Evolutionary conservation across 192 early-diverging fungal species (phyloP).

Genomic region (Rhizophagus sp.): DNA sequence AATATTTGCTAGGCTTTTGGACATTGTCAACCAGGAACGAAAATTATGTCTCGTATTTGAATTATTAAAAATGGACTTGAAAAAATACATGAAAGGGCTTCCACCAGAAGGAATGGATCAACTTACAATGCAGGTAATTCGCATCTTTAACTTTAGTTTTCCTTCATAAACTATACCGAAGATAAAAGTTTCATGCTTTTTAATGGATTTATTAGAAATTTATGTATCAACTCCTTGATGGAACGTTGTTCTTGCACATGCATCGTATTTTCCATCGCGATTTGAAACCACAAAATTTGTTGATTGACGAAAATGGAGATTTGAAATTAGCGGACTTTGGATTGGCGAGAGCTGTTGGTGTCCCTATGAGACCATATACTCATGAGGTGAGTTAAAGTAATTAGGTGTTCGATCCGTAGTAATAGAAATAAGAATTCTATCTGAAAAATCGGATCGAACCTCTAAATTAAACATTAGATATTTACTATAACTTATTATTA

Average conservation of each 20-base stretch:
- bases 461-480: too few relatives aligned
- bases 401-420: too few relatives aligned
- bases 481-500: too few relatives aligned
- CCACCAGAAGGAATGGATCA: conserved; percentile 11
- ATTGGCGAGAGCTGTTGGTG: conserved; percentile 80
- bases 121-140: conserved; percentile 7
- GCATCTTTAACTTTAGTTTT: neutral
- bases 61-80: conserved; percentile 71
- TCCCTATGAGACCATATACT: conserved; percentile 93
- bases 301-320: conserved; percentile 84
- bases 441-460: too few relatives aligned
- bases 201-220: conserved; percentile 68
- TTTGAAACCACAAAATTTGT: conserved; percentile 83
- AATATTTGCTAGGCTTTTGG: conserved; percentile 54
- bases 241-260: conserved; percentile 86
- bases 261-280: conserved; percentile 74
- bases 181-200: conserved; percentile 29
- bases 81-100: conserved; percentile 1
- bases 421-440: too few relatives aligned
- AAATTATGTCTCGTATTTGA: conserved; percentile 86
- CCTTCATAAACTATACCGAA: neutral
- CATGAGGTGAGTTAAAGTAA: conserved; percentile 64
- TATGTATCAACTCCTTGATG: conserved; percentile 85
- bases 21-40: conserved; percentile 70
- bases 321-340: conserved; percentile 91